A percentile compares a stretch with the other conserved stretches of the same genome.
phyloP scores from a whole-genome alignment of 805 yeast species.

The Ogataea dorogensis region DNA sequence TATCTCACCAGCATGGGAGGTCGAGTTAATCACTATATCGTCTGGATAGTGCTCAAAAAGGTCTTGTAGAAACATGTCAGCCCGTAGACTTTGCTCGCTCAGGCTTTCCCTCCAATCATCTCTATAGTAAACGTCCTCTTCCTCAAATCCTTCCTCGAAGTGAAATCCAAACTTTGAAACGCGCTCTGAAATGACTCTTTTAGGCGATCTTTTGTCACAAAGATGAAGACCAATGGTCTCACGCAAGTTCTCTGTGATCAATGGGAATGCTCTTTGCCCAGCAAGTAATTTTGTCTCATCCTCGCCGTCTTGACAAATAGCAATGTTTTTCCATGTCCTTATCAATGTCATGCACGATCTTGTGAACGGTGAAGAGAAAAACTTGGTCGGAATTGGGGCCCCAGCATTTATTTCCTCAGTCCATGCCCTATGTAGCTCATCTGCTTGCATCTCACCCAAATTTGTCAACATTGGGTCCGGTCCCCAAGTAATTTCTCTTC shows the following conservation, averaged over 20 bases:
- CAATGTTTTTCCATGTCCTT: conserved; percentile 47
- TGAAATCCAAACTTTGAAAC: conserved; percentile 42
- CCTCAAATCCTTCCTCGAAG: conserved; percentile 44
- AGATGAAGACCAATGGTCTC: conserved; percentile 61
- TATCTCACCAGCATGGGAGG: conserved; percentile 64
- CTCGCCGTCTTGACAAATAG: conserved; percentile 28
- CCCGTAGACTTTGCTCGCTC: conserved; percentile 49
- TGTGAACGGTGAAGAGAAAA: conserved; percentile 63
- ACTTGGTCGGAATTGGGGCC: conserved; percentile 54
- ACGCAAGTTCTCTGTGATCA: conserved; percentile 47
- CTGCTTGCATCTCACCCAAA: conserved; percentile 56
- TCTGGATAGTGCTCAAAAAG: conserved; percentile 37
- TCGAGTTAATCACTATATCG: conserved; percentile 41
- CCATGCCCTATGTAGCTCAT: conserved; percentile 45
- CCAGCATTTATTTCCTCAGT: conserved; percentile 41
- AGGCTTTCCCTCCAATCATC: conserved; percentile 48
- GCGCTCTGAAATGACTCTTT: conserved; percentile 38
- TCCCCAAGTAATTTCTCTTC: conserved; percentile 48
- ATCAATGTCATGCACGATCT: conserved; percentile 58
- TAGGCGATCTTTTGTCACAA: conserved; percentile 56
- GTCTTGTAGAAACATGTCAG: conserved; percentile 44
- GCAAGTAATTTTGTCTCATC: conserved; percentile 18
- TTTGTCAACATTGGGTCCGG: conserved; percentile 62
- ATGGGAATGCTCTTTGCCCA: conserved; percentile 22
- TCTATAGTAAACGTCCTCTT: conserved; percentile 48